Evolutionary conservation across 352 stramenopile species (phyloP), one percentile per base, ranked within the genome.

Genomic region (Hyaloperonospora arabidopsidis): DNA sequence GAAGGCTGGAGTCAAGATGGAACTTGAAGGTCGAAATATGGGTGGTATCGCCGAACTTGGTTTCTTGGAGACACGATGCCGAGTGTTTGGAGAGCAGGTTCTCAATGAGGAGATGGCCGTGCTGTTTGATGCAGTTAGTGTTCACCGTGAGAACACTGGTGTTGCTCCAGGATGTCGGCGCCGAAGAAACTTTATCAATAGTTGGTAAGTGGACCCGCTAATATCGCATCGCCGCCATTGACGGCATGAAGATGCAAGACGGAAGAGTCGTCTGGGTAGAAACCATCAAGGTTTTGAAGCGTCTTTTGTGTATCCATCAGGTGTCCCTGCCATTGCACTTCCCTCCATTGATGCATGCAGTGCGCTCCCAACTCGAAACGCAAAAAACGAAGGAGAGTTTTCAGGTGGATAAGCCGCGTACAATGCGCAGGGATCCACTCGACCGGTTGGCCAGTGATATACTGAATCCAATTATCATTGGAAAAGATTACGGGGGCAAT

Each of bases 381-480:
- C 13, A 49, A 22, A 0, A 49, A 23, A 2, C 23, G 14, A 25
- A 49, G 28, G 7, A 49, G 15, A 2, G 25, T 49, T n/a, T 49
- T 39, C 0, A 15, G 25, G 12, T 49, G 44, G 1, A 38, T 22
- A 2, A 49, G 15, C 2, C 23, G 44, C 25, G 25, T 49, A 15
- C 39, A 15, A 7, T 49, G 44, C 22, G 25, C 25, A n/a, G 44
- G 44, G 0, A 49, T 49, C 23, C 25, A 40, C 23, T 38, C 25
- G 5, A 49, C 44, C 1, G 44, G 25, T 3, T 39, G 23, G 4
- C 25, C n/a, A 34, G 44, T 49, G 25, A 49, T 2, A 7, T 49
- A 49, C 15, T 39, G 25, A 15, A 49, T 49, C 23, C 44, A 36
- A 15, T 49, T 22, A 23, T 39, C 23, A 35, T 49, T 39, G 3